A percentile compares a stretch with the other conserved stretches of the same genome.
phyloP scores from a whole-genome alignment of 2,329 filamentous ascomycete genomes.

The Verticillium tricorpus region DNA sequence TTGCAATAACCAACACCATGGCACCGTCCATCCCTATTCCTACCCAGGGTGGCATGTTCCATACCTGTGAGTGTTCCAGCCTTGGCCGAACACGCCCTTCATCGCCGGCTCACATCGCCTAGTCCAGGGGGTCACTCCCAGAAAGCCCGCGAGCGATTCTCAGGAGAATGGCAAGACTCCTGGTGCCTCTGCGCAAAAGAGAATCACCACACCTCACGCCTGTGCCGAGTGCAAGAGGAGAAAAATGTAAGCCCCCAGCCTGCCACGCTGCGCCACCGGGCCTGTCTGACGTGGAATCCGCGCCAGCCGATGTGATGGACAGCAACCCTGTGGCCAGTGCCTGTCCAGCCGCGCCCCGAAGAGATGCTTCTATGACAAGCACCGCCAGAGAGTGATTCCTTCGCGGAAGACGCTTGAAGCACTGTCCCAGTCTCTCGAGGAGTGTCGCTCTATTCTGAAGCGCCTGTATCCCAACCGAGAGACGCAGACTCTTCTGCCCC shows the following conservation, averaged over 20 bases:
- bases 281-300: constrained; percentile 18
- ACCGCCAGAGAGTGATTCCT: constrained; percentile 69
- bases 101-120: neutral
- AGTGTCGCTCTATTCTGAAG: constrained; percentile 59
- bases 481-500: constrained; percentile 42
- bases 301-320: constrained; percentile 66
- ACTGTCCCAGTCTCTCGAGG: constrained; percentile 59
- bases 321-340: constrained; percentile 78
- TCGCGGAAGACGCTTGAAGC: constrained; percentile 70
- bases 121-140: constrained; percentile 15
- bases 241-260: constrained; percentile 54
- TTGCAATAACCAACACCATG: constrained; percentile 2
- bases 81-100: neutral
- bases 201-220: constrained; percentile 56
- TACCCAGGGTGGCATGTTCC: constrained; percentile 14
- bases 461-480: constrained; percentile 57
- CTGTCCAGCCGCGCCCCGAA: constrained; percentile 77
- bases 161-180: constrained; percentile 30
- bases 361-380: constrained; percentile 76
- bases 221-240: constrained; percentile 75
- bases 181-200: constrained; percentile 34
- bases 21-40: constrained; percentile 11
- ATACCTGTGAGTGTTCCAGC: constrained; percentile 11
- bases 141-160: constrained; percentile 10
- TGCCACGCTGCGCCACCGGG: neutral